phyloP scores from a whole-genome alignment of 768 basidiomycete species.

The Agaricus blazei region DNA sequence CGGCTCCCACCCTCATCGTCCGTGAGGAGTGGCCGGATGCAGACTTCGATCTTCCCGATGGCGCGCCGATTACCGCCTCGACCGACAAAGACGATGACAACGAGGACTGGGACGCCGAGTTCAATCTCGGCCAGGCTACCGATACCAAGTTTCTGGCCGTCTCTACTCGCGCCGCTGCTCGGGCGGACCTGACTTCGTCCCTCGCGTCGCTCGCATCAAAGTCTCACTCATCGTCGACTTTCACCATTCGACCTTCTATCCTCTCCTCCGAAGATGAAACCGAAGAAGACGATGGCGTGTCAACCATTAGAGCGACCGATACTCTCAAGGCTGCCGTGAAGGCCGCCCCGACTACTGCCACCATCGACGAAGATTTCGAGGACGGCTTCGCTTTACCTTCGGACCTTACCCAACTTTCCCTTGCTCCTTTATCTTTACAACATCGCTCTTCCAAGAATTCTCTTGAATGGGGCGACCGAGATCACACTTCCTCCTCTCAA shows the following conservation, averaged over 20 bases:
- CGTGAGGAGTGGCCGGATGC: conserved; percentile 85
- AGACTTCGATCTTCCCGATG: conserved; percentile 83
- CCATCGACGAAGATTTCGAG: conserved; percentile 77
- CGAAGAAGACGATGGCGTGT: conserved; percentile 77
- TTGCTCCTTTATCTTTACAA: conserved; percentile 69
- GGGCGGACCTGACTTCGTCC: conserved; percentile 29
- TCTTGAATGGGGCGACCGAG: conserved; percentile 81
- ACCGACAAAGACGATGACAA: conserved; percentile 63
- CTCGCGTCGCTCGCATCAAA: conserved; percentile 29
- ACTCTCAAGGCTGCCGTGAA: conserved; percentile 24
- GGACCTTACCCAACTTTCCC: conserved; percentile 76
- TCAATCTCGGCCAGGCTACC: conserved; percentile 59
- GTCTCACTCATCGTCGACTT: conserved; percentile 19
- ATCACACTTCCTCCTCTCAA: conserved; percentile 76
- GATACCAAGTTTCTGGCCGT: conserved; percentile 41
- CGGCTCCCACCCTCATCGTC: conserved; percentile 48
- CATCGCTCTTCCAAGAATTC: conserved; percentile 81
- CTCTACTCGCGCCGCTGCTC: conserved; percentile 31
- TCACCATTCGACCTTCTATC: conserved; percentile 67
- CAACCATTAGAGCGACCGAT: conserved; percentile 73
- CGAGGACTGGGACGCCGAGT: conserved; percentile 80
- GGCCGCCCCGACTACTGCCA: conserved; percentile 26
- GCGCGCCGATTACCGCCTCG: conserved; percentile 55
- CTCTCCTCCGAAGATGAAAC: conserved; percentile 36
- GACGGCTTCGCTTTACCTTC: conserved; percentile 77